Evolutionary conservation across 305 asterid species (phyloP), one percentile per base, ranked within the genome.

Genomic region (Fraxinus dipetala): DNA sequence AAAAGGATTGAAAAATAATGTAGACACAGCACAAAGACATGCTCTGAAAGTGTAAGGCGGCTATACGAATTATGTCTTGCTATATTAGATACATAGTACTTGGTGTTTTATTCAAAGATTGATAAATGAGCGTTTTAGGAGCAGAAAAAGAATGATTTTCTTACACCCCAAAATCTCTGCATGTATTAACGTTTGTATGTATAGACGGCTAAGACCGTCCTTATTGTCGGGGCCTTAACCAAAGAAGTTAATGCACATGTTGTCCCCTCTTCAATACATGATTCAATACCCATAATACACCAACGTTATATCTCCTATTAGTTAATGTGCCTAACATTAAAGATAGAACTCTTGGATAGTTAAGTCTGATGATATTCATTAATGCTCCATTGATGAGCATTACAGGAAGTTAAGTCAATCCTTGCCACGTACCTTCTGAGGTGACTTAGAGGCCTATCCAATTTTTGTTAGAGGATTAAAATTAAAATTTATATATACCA

Each of bases 161-260:
- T n/a, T 54, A 54, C 26, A 54, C 26, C 26, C 9, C 65, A n/a
- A n/a, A 54, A 54, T 45, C 79, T 24, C 56, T 59, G 34, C 30
- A 78, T 70, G 34, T 38, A 78, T 70, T 26, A 38, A 78, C 67
- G 32, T 78, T 40, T 82, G 69, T 13, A 28, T 67, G 73, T 61
- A 40, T 75, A 78, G 87, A 85, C 89, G 89, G 87, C 88, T 85
- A 87, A 79, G 74, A 72, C 32, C 61, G 93, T 89, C 88, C 90
- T 84, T 77, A 48, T 67, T 88, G 95, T 88, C 90, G 86, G 86
- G 85, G 20, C 28, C 51, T 78, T 80, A 40, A 63, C 74, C 69
- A 16, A 22, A 22, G 22, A 30, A 24, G 36, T 54, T 74, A 48
- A 79, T 59, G 87, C 63, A 38, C 54, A 81, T 74, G 78, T 4